Percentiles rank a stretch among this genome's conserved stretches.
These are phyloP conservation scores for Phaffia tasmanica DNA, from an alignment of 768 basidiomycete species.

Conservation along the genomic window DNA sequence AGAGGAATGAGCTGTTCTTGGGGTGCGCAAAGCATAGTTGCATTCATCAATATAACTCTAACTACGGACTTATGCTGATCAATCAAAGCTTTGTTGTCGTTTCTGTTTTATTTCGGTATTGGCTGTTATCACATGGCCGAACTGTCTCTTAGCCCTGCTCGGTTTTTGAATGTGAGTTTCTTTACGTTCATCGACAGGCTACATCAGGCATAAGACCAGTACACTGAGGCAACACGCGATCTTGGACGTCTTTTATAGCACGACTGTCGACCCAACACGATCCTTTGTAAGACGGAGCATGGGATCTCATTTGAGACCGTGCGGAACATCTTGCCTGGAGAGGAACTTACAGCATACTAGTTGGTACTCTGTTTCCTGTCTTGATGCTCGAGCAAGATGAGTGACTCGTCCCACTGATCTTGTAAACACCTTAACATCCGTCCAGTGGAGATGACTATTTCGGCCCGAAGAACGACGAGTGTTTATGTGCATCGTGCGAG, in stretches of 20 bases:
- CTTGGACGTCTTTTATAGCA: not conserved
- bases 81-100: too few relatives aligned
- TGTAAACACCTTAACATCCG: not conserved
- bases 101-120: too few relatives aligned
- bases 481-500: constrained; percentile 16
- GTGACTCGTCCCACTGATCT: not conserved
- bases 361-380: not conserved
- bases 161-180: constrained; percentile 16
- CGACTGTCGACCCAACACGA: constrained; percentile 12
- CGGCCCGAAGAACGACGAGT: not conserved
- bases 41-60: too few relatives aligned
- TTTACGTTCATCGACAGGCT: not conserved
- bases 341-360: constrained; percentile 17
- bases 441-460: constrained; percentile 7
- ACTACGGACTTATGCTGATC: too few relatives aligned
- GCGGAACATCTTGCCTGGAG: not conserved
- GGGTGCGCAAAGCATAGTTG: too few relatives aligned
- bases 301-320: not conserved
- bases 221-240: not conserved
- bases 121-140: too few relatives aligned
- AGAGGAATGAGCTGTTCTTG: constrained; percentile 2
- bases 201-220: not conserved
- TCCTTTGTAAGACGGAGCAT: not conserved
- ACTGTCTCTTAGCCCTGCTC: constrained; percentile 1
- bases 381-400: not conserved